Percentiles rank a stretch among this genome's conserved stretches.
These are phyloP conservation scores for Chamaecrista fasciculata DNA, from an alignment of 306 rosid genomes.

Conservation along the genomic window DNA sequence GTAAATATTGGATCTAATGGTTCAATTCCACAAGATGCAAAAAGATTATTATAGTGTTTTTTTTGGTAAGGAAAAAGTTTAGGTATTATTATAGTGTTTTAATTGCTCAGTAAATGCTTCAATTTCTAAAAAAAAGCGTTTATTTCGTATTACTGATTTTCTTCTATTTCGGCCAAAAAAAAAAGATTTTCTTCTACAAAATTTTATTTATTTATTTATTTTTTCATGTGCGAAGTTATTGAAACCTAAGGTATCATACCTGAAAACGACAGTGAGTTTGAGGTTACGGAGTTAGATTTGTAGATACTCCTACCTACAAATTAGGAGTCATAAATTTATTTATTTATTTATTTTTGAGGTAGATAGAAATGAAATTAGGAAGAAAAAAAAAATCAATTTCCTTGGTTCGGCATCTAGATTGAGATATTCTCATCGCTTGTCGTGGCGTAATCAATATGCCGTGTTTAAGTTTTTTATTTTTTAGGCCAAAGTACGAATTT, in stretches of 20 bases:
- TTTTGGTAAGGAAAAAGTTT: too few species aligned
- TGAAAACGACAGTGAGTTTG: neutral
- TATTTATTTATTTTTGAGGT: too few species aligned
- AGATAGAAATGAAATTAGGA: conserved; percentile 29
- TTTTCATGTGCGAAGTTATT: neutral
- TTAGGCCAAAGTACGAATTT: too few species aligned
- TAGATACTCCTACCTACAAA: neutral
- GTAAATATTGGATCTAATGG: neutral
- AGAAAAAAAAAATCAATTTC: neutral
- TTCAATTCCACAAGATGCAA: neutral
- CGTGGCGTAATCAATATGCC: conserved; percentile 42
- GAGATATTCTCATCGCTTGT: conserved; percentile 59
- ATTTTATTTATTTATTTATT: too few species aligned
- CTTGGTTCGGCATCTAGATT: conserved; percentile 41
- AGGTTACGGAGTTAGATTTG: neutral
- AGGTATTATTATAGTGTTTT: too few species aligned
- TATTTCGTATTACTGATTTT: too few species aligned
- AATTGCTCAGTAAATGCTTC: neutral
- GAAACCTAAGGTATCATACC: neutral
- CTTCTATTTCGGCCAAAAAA: too few species aligned
- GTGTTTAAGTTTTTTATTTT: neutral
- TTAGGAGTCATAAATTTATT: neutral
- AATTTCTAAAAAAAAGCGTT: too few species aligned
- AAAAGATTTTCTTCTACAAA: too few species aligned
- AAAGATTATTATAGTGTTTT: too few species aligned